phyloP scores from a whole-genome alignment of 2,329 filamentous ascomycete species.

The Arthrinium phaeospermum region DNA sequence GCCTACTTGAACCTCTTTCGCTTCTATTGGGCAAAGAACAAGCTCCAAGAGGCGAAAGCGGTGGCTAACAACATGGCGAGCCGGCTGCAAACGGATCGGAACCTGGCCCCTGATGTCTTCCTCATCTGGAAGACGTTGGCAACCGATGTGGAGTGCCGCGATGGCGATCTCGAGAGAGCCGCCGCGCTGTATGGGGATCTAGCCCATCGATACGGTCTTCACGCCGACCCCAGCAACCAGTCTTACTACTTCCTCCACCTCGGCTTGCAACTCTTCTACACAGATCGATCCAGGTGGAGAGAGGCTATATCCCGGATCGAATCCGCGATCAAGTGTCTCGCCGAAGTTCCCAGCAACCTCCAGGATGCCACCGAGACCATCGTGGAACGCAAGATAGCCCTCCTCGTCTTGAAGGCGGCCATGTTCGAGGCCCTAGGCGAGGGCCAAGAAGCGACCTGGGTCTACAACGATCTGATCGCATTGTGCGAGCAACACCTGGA shows the following conservation, averaged over 20 bases:
- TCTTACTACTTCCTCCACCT: neutral
- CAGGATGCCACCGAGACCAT: neutral
- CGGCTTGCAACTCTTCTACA: neutral
- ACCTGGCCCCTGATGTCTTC: neutral
- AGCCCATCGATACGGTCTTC: neutral
- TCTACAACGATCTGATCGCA: neutral
- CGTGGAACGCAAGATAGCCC: neutral
- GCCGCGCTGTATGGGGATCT: neutral
- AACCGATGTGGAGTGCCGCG: neutral
- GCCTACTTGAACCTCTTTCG: neutral
- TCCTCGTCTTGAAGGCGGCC: neutral
- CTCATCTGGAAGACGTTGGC: constrained; percentile 1
- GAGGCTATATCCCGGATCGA: neutral
- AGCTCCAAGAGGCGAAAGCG: neutral
- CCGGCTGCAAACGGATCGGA: neutral
- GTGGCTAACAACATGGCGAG: neutral
- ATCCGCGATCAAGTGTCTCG: neutral
- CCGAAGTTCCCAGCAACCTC: neutral
- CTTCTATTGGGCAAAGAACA: neutral
- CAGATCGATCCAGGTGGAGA: neutral
- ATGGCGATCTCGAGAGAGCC: neutral
- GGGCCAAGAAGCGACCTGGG: neutral
- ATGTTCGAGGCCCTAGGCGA: neutral
- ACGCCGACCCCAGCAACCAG: neutral
- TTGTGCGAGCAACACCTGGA: neutral